Base-by-base conservation (phyloP, 768 basidiomycete species). In the Macrocybe gigantea region DNA sequence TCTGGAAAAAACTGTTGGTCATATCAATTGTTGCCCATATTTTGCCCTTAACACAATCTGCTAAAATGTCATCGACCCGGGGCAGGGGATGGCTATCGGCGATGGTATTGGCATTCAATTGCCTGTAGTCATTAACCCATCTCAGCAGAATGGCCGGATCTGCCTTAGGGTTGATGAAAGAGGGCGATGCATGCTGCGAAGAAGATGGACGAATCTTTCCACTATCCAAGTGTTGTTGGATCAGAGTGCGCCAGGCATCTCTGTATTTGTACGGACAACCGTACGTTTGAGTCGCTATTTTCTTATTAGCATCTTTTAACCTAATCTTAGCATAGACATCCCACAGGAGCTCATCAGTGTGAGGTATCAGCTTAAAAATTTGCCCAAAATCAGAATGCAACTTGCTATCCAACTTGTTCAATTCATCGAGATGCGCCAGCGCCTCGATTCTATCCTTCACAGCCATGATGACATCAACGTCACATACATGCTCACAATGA, bases 1-100 rank as follows among this genome's bases (percentile, higher is more conserved):
- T 69, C 44, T 73, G 70, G 31, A 66, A 70, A 34, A 70, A 72
- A 0, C 64, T 56, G 10, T 70, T 64, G 8, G 68, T 71, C 64
- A 71, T 67, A 44, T 71, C 60, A 1, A 71, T 57, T 5, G 62
- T 67, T 0, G 45, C 58, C 48, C 62, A 74, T 0, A 69, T 49
- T 5, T 60, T 62, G 0, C 68, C 68, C 30, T 63, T 62, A 0
- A 52, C 61, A 42, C 65, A 70, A 45, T 71, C 64, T 0, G 56
- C 47, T 0, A 70, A 49, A 6, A 71, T 69, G n/a, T 67, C 55
- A 38, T 62, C 58, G 11, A 69, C 44, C 0, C 50, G 38, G 0
- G 62, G 66, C 13, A 71, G 45, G 0, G 67, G 67, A 46, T 57
- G 58, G 8, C 45, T 56, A 48, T 70, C 66, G 0, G 56, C 45